Percentiles rank a stretch among this genome's conserved stretches.
These are phyloP conservation scores for Populus hybrid DNA, from an alignment of 441 rosid genomes.

Conservation along the genomic window DNA sequence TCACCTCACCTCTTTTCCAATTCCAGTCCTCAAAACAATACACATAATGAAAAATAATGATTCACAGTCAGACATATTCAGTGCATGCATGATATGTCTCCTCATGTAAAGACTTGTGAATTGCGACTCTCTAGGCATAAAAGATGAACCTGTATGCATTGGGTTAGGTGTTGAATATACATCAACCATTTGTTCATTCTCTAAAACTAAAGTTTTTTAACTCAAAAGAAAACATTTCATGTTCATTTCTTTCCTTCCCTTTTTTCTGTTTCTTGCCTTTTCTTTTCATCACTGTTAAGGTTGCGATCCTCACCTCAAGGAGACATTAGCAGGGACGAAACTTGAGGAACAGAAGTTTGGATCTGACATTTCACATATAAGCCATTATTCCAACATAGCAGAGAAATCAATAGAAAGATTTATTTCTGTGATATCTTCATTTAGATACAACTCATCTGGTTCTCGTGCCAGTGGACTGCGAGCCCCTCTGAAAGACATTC, in stretches of 20 bases:
- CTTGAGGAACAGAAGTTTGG: conserved; percentile 59
- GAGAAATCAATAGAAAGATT: conserved; percentile 76
- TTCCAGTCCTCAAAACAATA: background rate
- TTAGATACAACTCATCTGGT: conserved; percentile 53
- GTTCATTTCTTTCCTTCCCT: background rate
- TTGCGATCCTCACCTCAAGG: conserved; percentile 24
- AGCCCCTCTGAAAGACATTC: conserved; percentile 73
- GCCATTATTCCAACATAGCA: conserved; percentile 64
- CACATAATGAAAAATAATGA: background rate
- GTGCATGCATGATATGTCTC: background rate
- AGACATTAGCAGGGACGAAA: conserved; percentile 21
- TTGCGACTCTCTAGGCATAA: background rate
- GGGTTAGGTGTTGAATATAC: background rate
- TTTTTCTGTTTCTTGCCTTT: background rate
- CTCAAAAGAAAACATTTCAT: background rate
- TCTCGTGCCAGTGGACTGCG: conserved; percentile 93
- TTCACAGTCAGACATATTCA: background rate
- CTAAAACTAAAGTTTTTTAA: background rate
- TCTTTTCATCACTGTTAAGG: background rate
- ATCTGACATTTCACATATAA: conserved; percentile 67
- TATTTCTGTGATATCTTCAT: conserved; percentile 68
- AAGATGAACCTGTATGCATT: conserved; percentile 3
- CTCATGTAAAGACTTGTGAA: background rate
- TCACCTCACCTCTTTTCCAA: background rate
- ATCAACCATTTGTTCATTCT: background rate